Evolutionary conservation across 2,329 filamentous ascomycete species (phyloP), one percentile per base, ranked within the genome.

Genomic region (Kalmusia sp.): DNA sequence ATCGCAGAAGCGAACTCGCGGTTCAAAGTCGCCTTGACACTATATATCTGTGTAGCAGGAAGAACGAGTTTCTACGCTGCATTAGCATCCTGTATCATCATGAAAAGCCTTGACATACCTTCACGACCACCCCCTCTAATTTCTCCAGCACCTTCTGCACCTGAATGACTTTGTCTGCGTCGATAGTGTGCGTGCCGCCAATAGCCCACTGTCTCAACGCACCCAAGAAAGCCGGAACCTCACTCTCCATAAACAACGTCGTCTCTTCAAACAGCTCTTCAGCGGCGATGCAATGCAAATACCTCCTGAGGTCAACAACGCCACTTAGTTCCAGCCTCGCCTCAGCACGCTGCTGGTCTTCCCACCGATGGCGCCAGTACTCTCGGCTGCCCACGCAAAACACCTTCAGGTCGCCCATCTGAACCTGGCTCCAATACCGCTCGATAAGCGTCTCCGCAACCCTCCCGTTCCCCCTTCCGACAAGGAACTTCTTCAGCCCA

Each of bases 371-470:
- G 3, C 50, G 27, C 22, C 51, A 54, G 31, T 59, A 59, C 19
- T 59, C 54, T 15, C 27, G 30, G 24, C 53, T 49, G 37, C 54
- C 55, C 30, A 57, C 49, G 37, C 57, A 59, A 27, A 59, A 59
- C 6, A 59, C 40, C 24, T 57, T 52, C 3, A 59, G 41, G 14
- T 59, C 51, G 7, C 48, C 52, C n/a, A 45, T 21, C 37, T 52
- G 47, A 4, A 57, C 51, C 2, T 51, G 30, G 2, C 22, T 30
- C 11, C 51, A 37, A 40, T 57, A 57, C 31, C 47, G 47, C 2
- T 55, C 49, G 17, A 57, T 52, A 2, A 59, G 54, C 19, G 57
- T 19, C 2, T 41, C 52, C 1, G 54, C 51, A 11, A 57, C 41
- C 30, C 46, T n/a, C 8, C 27, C 25, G 33, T 59, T 59, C 15